Conservation (phyloP, 1,284 basidiomycete species). For the Sporisorium exsertum region DNA sequence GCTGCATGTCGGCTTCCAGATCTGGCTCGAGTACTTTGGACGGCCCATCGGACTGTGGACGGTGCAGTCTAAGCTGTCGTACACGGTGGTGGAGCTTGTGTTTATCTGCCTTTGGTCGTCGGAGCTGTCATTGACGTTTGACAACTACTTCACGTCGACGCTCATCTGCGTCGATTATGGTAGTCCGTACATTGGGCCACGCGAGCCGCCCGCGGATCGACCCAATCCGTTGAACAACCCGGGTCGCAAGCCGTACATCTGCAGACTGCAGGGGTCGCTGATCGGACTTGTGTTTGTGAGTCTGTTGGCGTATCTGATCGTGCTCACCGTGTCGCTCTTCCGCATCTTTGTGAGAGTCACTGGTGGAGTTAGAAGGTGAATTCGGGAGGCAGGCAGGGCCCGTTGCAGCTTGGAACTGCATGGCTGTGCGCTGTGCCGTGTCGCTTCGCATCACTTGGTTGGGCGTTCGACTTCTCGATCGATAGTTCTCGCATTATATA, state of each 20-base stretch:
- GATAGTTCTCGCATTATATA: not conserved
- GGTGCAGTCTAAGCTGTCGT: constrained; percentile 64
- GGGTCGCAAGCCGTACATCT: constrained; percentile 72
- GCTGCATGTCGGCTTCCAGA: constrained; percentile 78
- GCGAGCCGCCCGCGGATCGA: constrained; percentile 70
- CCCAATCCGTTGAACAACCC: constrained; percentile 55
- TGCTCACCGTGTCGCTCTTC: constrained; percentile 62
- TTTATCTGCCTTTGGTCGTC: constrained; percentile 93
- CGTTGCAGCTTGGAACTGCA: no score
- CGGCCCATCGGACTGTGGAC: constrained; percentile 88
- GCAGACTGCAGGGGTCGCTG: constrained; percentile 71
- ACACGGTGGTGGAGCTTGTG: constrained; percentile 73
- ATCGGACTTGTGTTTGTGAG: constrained; percentile 73
- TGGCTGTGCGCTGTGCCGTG: not conserved
- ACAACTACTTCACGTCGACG: constrained; percentile 89
- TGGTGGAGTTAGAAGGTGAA: constrained; percentile 27
- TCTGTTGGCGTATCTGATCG: constrained; percentile 64
- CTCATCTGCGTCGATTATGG: constrained; percentile 75
- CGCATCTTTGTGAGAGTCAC: constrained; percentile 60
- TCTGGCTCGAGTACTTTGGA: constrained; percentile 81
- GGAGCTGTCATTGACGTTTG: constrained; percentile 85
- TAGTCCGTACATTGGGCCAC: constrained; percentile 73
- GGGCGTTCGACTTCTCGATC: not conserved
- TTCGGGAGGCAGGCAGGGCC: not conserved
- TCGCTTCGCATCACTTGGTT: not conserved